Base-by-base conservation (phyloP, 805 yeast genomes). In the Lipomyces oligophaga region DNA sequence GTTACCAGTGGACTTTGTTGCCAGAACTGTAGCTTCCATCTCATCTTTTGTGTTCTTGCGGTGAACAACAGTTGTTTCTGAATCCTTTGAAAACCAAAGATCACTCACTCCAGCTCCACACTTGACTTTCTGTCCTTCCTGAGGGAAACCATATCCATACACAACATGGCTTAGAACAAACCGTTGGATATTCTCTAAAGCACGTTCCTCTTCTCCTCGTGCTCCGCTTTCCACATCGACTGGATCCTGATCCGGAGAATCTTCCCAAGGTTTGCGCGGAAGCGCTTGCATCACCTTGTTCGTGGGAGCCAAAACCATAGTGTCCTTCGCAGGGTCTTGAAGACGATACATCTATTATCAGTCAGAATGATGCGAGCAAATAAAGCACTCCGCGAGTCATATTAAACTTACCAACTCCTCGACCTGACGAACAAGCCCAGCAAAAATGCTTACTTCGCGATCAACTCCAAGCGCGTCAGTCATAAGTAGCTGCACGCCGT, bases 251-350 rank as follows among this genome's bases (percentile, higher is more conserved):
- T 78, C 68, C 4, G 69, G 58, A 5, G 95, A 95, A 63, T 82
- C 86, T 60, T 82, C 81, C 95, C 95, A 87, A 18, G 95, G 95
- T 62, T 85, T 86, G 45, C 63, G 45, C 3, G 64, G 10, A 38
- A 81, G 60, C 1, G 70, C 65, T 26, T 67, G 66, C 48, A 86
- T 69, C 3, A 86, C 89, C 10, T 63, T 64, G 59, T 86, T 78
- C 1, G 78, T 69, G 5, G 95, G 95, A 2, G 94, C 85, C 59
- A 86, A 74, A 5, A 86, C 74, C 19, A 85, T 65, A 45, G 67
- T 70, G 58, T 68, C 68, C 31, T 60, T 58, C 25, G 68, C 65
- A 13, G 66, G 62, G 47, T 70, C 64, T 48, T 75, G 79, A 53
- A 83, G 74, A 52, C 73, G 71, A 16, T 59, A 38, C 56, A 52